Evolutionary conservation across 495 filamentous ascomycete species (phyloP).

Genomic region (Penicillium herquei): DNA sequence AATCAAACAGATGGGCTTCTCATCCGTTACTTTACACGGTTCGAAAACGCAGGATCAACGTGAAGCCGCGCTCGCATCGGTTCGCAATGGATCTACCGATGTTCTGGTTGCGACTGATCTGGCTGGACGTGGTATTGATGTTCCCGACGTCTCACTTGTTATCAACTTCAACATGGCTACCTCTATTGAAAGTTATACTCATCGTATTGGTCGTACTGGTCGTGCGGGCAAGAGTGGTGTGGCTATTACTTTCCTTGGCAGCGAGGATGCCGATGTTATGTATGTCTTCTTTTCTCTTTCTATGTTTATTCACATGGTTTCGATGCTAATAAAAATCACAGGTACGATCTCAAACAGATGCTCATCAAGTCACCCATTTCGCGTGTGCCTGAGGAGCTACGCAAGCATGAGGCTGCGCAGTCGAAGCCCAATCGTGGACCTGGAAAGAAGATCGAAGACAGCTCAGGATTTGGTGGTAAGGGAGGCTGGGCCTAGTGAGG

Average conservation of each 20-base stretch:
- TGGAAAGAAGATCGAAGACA: slow-evolving; percentile 63
- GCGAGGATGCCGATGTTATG: slow-evolving; percentile 89
- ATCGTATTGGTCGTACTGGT: slow-evolving; percentile 96
- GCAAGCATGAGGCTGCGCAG: slow-evolving; percentile 93
- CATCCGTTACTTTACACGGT: slow-evolving; percentile 87
- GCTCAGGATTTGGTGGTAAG: slow-evolving; percentile 58
- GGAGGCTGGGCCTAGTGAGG: slow-evolving; percentile 43
- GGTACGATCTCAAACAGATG: slow-evolving; percentile 91
- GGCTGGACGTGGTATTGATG: slow-evolving; percentile 97
- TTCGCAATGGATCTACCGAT: slow-evolving; percentile 75
- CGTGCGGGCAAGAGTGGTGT: slow-evolving; percentile 98
- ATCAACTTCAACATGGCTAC: slow-evolving; percentile 99
- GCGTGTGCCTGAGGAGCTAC: slow-evolving; percentile 87
- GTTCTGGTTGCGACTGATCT: slow-evolving; percentile 98
- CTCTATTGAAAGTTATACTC: slow-evolving; percentile 93
- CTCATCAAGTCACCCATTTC: slow-evolving; percentile 87
- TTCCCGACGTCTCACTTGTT: slow-evolving; percentile 89
- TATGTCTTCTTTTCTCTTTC: slow-evolving; percentile 47
- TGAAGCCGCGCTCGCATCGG: slow-evolving; percentile 86
- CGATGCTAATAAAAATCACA: slow-evolving; percentile 26
- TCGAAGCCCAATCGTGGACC: slow-evolving; percentile 64
- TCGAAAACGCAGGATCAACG: slow-evolving; percentile 97
- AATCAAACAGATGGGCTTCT: slow-evolving; percentile 93
- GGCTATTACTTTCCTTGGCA: slow-evolving; percentile 92
- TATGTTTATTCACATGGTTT: background rate